Percentiles rank a stretch among this genome's conserved stretches.
Conservation (phyloP, 2,329 filamentous ascomycete genomes). For the Calonectria montana region DNA sequence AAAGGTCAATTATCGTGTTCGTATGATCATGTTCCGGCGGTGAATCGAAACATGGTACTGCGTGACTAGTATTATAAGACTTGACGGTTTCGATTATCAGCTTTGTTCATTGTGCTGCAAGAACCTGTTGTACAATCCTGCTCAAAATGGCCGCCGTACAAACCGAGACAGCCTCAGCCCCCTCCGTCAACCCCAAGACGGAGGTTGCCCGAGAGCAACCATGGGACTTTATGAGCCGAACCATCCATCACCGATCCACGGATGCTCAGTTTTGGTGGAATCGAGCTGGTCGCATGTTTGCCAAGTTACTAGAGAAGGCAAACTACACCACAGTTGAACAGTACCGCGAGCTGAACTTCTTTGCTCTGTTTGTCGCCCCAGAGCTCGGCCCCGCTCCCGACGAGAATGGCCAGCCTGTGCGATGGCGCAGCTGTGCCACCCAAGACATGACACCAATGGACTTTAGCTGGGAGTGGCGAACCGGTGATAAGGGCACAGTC, state of each 20-base stretch:
- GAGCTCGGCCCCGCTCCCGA: not conserved
- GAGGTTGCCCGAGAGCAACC: not conserved
- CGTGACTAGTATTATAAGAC: not conserved
- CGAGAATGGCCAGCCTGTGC: not conserved
- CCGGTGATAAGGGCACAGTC: not conserved
- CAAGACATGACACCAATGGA: not conserved
- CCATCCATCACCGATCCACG: not conserved
- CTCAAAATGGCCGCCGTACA: not conserved
- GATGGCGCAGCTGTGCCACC: constrained; percentile 1
- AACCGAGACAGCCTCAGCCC: not conserved
- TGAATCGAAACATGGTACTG: not conserved
- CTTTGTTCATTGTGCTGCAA: too few species aligned
- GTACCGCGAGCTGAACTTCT: constrained; percentile 2
- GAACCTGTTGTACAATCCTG: not conserved
- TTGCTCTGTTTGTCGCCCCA: not conserved
- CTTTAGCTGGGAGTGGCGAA: not conserved
- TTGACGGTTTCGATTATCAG: not conserved
- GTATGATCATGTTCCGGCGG: not conserved
- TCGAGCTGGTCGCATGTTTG: not conserved
- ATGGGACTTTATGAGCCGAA: constrained; percentile 3
- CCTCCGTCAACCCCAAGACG: not conserved
- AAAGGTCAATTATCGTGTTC: not conserved
- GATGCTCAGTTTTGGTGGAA: constrained; percentile 4
- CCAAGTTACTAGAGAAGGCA: not conserved
- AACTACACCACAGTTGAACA: not conserved